Evolutionary conservation across 2,329 filamentous ascomycete species (phyloP).

Genomic region (Fusarium verrucosum): DNA sequence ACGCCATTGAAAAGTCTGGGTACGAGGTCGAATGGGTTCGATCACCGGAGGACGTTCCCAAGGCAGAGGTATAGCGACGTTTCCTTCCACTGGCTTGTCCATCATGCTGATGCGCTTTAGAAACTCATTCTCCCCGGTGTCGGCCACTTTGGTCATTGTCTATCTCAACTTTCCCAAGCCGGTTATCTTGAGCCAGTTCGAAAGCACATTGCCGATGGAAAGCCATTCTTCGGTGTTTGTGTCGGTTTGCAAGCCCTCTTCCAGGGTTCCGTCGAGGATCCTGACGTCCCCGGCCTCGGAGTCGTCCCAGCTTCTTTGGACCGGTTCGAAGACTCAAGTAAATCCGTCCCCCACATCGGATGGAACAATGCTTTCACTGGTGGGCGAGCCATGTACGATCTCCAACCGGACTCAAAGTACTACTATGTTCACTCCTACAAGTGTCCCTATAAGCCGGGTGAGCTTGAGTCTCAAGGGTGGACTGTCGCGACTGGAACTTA

Average conservation of each 20-base stretch:
- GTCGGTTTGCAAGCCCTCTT: conserved; percentile 94
- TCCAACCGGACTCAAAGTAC: conserved; percentile 87
- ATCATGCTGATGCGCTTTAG: conserved; percentile 54
- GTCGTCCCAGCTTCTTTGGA: conserved; percentile 75
- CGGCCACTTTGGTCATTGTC: conserved; percentile 96
- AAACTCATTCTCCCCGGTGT: conserved; percentile 96
- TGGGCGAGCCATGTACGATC: conserved; percentile 72
- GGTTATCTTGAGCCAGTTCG: conserved; percentile 86
- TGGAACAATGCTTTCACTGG: conserved; percentile 89
- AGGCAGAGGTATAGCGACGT: conserved; percentile 75
- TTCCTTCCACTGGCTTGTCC: neutral
- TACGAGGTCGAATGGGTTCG: conserved; percentile 93
- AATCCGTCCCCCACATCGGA: conserved; percentile 98
- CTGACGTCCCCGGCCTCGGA: conserved; percentile 76
- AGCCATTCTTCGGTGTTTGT: conserved; percentile 98
- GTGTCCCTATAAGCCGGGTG: conserved; percentile 75
- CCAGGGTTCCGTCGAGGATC: conserved; percentile 82
- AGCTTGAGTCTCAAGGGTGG: conserved; percentile 86
- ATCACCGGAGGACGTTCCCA: conserved; percentile 81
- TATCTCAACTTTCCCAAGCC: conserved; percentile 81
- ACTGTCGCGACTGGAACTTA: conserved; percentile 90
- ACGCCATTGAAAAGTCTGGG: conserved; percentile 95
- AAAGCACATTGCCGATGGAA: conserved; percentile 86
- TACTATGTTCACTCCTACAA: conserved; percentile 99
- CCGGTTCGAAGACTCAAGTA: conserved; percentile 79